Percentiles rank a stretch among this genome's conserved stretches.
Conservation (phyloP, 345 rosid species). For the Zanthoxylum bungeanum region DNA sequence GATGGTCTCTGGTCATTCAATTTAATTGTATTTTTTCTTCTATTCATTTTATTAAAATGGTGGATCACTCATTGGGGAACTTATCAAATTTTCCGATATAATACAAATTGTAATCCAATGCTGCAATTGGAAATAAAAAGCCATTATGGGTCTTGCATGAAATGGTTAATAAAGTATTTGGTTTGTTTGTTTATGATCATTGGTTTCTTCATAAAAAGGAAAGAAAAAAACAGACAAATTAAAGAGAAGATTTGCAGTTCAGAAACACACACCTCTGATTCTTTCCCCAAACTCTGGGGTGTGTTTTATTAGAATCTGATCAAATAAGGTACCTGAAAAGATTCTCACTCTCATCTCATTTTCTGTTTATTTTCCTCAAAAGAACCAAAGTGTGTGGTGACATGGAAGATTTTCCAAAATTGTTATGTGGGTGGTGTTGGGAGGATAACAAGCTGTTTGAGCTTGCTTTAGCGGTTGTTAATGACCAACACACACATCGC, state of each 20-base stretch:
- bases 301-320: conserved; percentile 22
- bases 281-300: conserved; percentile 14
- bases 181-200: conserved; percentile 34
- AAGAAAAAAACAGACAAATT: conserved; percentile 13
- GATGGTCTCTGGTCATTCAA: too few relatives aligned
- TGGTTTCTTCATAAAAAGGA: conserved; percentile 22
- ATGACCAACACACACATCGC: conserved; percentile 51
- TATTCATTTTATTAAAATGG: too few relatives aligned
- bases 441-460: conserved; percentile 77
- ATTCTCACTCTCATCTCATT: conserved; percentile 13
- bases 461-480: conserved; percentile 63
- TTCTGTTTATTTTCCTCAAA: conserved; percentile 10
- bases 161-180: conserved; percentile 25
- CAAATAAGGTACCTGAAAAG: conserved; percentile 19
- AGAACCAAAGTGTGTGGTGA: not conserved
- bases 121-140: conserved; percentile 21
- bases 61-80: too few relatives aligned
- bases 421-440: conserved; percentile 64
- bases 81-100: conserved; percentile 24
- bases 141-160: conserved; percentile 26
- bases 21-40: too few relatives aligned
- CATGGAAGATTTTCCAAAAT: conserved; percentile 35
- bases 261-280: conserved; percentile 22
- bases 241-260: conserved; percentile 21
- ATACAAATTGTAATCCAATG: conserved; percentile 34